Evolutionary conservation across 2,329 filamentous ascomycete genomes (phyloP), one percentile per base, ranked within the genome.

Genomic region (Moelleriella libera): DNA sequence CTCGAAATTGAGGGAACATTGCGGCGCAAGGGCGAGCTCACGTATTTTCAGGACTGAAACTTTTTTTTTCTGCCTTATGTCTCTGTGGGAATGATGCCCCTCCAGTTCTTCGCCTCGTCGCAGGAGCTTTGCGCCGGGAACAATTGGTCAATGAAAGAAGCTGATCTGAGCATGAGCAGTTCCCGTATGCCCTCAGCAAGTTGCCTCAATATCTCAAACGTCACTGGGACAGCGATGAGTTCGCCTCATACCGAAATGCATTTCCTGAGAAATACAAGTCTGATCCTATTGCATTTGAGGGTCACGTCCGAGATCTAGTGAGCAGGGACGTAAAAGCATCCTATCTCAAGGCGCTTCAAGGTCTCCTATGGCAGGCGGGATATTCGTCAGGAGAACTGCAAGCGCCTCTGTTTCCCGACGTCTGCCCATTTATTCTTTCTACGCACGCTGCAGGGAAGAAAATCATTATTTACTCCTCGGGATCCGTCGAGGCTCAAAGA

Each of bases 391-490:
- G 84, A 47, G 71, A 78, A 51, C 74, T 90, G 52, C 75, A 76
- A 51, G 85, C 85, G 30, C 82, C 83, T 8, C 70, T 92, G 50
- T 92, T 88, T 60, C 66, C 75, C 5, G 86, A 92, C 58, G 85
- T 90, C 14, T 68, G 76, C n/a, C 72, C 77, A 7, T 74, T 74
- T 52, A 68, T 88, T 52, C 63, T 68, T 47, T 55, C 66, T 42
- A 88, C 84, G 78, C 70, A 74, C 47, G 60, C 64, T 12, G 62
- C 68, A 31, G 74, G 73, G 30, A 68, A 77, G 51, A 69, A 69
- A 50, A 72, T 89, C 53, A 77, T 84, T 56, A 89, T 92, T 58
- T 92, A 89, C 67, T 88, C 83, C 4, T 88, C 83, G 10, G 86
- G 86, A 32, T 88, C 83, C 28, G 82, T 90, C 5, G 74, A 82